Evolutionary conservation across 345 rosid species (phyloP).

Genomic region (Aethionema arabicum): DNA sequence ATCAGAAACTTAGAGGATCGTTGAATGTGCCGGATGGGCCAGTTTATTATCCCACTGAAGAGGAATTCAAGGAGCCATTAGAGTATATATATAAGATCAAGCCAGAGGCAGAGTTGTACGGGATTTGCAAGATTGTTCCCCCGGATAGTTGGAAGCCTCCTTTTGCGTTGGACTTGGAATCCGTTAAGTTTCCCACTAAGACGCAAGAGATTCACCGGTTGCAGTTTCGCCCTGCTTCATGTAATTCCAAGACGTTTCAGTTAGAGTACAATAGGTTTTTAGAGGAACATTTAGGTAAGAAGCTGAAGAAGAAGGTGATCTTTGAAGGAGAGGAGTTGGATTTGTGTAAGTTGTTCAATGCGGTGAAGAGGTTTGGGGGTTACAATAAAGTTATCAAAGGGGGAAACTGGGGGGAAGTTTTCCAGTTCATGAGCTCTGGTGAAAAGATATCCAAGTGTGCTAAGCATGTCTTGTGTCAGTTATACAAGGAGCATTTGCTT

Average conservation of each 20-base stretch:
- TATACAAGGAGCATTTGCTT: constrained; percentile 75
- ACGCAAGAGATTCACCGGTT: constrained; percentile 96
- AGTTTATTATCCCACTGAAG: constrained; percentile 74
- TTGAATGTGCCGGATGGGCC: constrained; percentile 63
- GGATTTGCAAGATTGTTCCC: constrained; percentile 93
- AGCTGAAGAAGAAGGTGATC: constrained; percentile 66
- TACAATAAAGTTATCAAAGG: constrained; percentile 64
- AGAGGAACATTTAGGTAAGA: constrained; percentile 68
- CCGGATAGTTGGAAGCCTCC: constrained; percentile 79
- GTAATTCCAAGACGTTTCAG: constrained; percentile 82
- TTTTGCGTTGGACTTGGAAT: constrained; percentile 61
- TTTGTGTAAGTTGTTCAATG: constrained; percentile 82
- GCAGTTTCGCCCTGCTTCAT: constrained; percentile 85
- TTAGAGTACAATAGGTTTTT: constrained; percentile 80
- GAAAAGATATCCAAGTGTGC: constrained; percentile 77
- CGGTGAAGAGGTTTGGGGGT: constrained; percentile 90
- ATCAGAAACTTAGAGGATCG: constrained; percentile 50
- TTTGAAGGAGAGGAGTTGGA: constrained; percentile 90
- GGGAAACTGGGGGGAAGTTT: constrained; percentile 90
- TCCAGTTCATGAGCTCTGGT: constrained; percentile 59
- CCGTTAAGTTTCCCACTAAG: constrained; percentile 79
- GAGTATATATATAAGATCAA: constrained; percentile 79
- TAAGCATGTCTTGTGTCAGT: constrained; percentile 79
- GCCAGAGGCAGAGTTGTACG: constrained; percentile 83
- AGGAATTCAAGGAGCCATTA: constrained; percentile 82